These are phyloP conservation scores for Telopea speciosissima DNA, from an alignment of 177 flowering plant species.

Conservation along the genomic window DNA sequence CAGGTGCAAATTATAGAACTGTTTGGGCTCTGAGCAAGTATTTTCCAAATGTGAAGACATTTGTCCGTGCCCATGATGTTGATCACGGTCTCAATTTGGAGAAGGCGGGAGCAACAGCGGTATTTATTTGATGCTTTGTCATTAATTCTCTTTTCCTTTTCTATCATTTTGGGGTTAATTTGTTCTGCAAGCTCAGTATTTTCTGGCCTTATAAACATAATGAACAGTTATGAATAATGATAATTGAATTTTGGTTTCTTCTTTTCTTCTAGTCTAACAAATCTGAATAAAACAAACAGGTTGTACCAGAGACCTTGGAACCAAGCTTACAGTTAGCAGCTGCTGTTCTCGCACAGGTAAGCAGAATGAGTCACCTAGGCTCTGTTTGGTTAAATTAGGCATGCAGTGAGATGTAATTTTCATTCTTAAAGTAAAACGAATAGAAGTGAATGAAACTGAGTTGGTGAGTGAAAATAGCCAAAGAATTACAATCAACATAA, in stretches of 20 bases:
- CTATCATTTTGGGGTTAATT: too few species aligned
- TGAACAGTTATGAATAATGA: not conserved
- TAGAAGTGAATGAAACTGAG: too few species aligned
- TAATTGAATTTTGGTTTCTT: not conserved
- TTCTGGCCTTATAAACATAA: not conserved
- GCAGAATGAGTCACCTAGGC: not conserved
- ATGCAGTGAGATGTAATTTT: not conserved
- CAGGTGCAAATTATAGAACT: slow-evolving; percentile 99
- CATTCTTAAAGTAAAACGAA: too few species aligned
- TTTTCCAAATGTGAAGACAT: slow-evolving; percentile 95
- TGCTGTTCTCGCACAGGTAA: slow-evolving; percentile 99
- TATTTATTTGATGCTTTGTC: slow-evolving; percentile 18
- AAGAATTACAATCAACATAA: too few species aligned
- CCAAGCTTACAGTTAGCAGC: slow-evolving; percentile 98
- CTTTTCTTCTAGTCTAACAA: not conserved
- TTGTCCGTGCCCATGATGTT: slow-evolving; percentile 99
- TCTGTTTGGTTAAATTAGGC: too few species aligned
- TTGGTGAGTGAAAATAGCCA: too few species aligned
- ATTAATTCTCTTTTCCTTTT: not conserved
- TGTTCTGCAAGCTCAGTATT: not conserved
- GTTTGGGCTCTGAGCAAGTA: slow-evolving; percentile 99
- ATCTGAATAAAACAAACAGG: slow-evolving; percentile 42
- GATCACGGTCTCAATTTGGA: slow-evolving; percentile 98
- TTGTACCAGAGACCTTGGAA: slow-evolving; percentile 97
- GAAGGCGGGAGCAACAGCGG: slow-evolving; percentile 99